Base-by-base conservation (phyloP, 176 grass and related monocot species). In the Eremochloa ophiuroides region DNA sequence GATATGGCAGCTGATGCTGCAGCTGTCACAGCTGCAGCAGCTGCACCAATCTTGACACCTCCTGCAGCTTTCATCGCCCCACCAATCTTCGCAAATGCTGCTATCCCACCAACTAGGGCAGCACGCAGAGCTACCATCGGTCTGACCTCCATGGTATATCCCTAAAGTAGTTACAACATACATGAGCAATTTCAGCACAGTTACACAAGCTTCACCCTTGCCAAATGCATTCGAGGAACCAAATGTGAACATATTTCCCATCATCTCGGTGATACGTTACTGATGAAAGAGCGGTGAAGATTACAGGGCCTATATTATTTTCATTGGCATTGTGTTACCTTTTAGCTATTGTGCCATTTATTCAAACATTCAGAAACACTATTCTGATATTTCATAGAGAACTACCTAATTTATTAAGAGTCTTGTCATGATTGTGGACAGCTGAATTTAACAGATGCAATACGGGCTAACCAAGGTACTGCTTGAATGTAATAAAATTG, bases 91-190 rank as follows among this genome's bases (percentile, higher is more conserved):
- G 93, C 91, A 84, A 93, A 95, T 37, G 86, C 88, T 7, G 96
- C 96, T 66, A 95, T 14, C 0, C 96, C 90, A n/a, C 93, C 93
- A 31, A 94, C 96, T 62, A 99, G 90, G 30, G 90, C 69, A 62
- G 96, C 96, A 82, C 96, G 91, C 76, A 99, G 66, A 39, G 93
- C 96, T 22, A 99, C 93, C 79, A 90, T 95, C 2, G 93, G 93
- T 17, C 82, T 93, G 18, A 99, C 26, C 47, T 74, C 90, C 96
- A 99, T 95, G 79, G 63, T 81, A 8, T 77, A 48, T 76, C 47
- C 80, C 91, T 92, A 80, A 66, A 85, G 28, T 18, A 65, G 33
- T 58, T 33, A 5, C 56, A 29, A 14, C 40, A 82, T 23, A 35
- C 46, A 46, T 48, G 13, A 89, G 47, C 28, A 50, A 60, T 39